These are phyloP conservation scores for Prunus yedoensis DNA, from an alignment of 331 rosid genomes.

Conservation along the genomic window DNA sequence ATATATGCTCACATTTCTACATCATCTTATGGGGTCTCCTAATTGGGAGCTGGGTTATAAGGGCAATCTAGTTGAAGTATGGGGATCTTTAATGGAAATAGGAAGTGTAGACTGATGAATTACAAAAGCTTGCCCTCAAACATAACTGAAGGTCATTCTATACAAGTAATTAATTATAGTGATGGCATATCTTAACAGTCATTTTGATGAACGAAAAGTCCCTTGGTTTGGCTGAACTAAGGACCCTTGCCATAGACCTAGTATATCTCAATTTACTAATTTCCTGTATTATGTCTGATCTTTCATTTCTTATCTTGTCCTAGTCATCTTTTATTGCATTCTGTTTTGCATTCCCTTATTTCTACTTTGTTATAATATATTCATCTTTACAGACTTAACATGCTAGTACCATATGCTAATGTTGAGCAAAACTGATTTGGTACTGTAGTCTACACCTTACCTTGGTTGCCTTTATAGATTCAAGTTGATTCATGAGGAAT, in stretches of 20 bases:
- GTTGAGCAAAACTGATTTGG: constrained; percentile 17
- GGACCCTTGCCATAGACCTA: background rate
- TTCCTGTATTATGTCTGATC: background rate
- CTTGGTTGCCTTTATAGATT: constrained; percentile 42
- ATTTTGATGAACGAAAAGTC: background rate
- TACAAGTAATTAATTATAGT: no score
- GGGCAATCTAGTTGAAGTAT: background rate
- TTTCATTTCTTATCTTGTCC: background rate
- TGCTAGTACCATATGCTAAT: background rate
- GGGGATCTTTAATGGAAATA: background rate
- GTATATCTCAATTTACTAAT: background rate
- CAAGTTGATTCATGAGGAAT: constrained; percentile 75
- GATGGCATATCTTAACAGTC: background rate
- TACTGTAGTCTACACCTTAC: constrained; percentile 3
- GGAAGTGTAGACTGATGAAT: background rate
- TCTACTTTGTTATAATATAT: background rate
- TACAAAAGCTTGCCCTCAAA: background rate
- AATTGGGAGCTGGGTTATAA: background rate
- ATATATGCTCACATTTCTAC: background rate
- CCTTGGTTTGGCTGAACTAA: background rate
- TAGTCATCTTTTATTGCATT: background rate
- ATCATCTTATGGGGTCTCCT: background rate
- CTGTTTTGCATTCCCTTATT: background rate
- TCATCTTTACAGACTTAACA: background rate
- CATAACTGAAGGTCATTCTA: constrained; percentile 2